Evolutionary conservation across 179 eudicot genomes (phyloP), one percentile per base, ranked within the genome.

Genomic region (Kewa caespitosa): DNA sequence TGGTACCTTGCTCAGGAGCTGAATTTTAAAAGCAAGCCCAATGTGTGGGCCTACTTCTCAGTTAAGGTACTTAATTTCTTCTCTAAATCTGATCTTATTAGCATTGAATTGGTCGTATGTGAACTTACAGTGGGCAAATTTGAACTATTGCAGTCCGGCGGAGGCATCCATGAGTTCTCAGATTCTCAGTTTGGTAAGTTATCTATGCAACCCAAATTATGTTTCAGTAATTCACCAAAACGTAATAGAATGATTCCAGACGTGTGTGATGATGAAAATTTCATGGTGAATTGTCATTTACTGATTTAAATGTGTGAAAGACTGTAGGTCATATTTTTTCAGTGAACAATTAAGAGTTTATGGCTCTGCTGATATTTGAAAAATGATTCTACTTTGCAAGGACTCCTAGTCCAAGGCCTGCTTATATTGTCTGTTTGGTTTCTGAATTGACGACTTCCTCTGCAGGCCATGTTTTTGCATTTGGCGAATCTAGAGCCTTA

Each of bases 41-140:
- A 96, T 83, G 97, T 96, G 67, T 96, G 99, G 99, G 99, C 99
- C 37, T 96, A 96, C 88, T 96, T 96, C 81, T 96, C 98, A 76
- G 99, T 96, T 75, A 96, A 96, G 99, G 99, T 95, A 89, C 60
- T 37, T 38, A 15, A 66, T 55, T 71, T 64, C 39, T 43, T 74
- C 61, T 42, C 20, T 39, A 67, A 64, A 48, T 72, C 43, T 30
- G 18, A 28, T 27, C n/a, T 74, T 43, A 15, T 52, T 39, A 39
- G 59, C 62, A 42, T 15, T 39, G 28, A 1, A 65, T 63, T 34
- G 38, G 34, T 72, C 52, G 28, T 73, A 60, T 1, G 32, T 73
- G 63, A 74, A 41, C 70, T 71, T 4, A 54, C 61, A 52, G 59
- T 79, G 60, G 59, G 74, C 13, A 39, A 74, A 17, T 23, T 11